Percentiles rank a stretch among this genome's conserved stretches.
Conservation (phyloP, 495 filamentous ascomycete genomes). For the Neurospora sp. region DNA sequence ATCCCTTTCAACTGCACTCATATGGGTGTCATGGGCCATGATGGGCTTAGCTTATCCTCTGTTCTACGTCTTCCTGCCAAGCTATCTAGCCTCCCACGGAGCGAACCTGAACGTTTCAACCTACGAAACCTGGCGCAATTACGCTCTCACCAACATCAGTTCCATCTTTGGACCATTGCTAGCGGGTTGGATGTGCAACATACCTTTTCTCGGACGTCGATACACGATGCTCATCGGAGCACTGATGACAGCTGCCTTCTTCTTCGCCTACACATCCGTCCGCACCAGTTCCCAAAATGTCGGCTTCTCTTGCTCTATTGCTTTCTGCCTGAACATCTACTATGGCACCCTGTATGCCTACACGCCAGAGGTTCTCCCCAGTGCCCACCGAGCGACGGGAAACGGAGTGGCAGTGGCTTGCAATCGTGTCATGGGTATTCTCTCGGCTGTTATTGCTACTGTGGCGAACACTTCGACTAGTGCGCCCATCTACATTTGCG, state of each 20-base stretch:
- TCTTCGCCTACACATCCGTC: constrained; percentile 60
- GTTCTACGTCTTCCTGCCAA: constrained; percentile 57
- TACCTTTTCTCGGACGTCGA: constrained; percentile 44
- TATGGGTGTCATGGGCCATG: constrained; percentile 62
- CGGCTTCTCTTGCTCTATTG: constrained; percentile 56
- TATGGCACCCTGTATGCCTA: constrained; percentile 64
- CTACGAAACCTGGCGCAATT: constrained; percentile 61
- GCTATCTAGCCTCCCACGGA: constrained; percentile 31
- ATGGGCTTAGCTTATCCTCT: constrained; percentile 61
- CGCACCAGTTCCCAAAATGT: constrained; percentile 48
- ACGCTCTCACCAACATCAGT: constrained; percentile 54
- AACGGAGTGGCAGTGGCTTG: constrained; percentile 59
- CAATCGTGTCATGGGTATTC: constrained; percentile 64
- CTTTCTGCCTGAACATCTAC: constrained; percentile 60
- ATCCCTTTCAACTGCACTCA: constrained; percentile 48
- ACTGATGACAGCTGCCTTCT: constrained; percentile 52
- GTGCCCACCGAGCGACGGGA: constrained; percentile 59
- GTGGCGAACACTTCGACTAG: constrained; percentile 47
- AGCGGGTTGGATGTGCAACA: constrained; percentile 54
- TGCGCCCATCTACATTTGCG: constrained; percentile 61
- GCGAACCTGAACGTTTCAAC: constrained; percentile 26
- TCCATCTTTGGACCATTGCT: constrained; percentile 56
- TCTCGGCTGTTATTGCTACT: constrained; percentile 55
- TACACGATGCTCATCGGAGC: constrained; percentile 60
- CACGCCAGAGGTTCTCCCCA: constrained; percentile 50